Conservation (phyloP, 495 filamentous ascomycete genomes). For the Hypoxylon lienhwacheense region DNA sequence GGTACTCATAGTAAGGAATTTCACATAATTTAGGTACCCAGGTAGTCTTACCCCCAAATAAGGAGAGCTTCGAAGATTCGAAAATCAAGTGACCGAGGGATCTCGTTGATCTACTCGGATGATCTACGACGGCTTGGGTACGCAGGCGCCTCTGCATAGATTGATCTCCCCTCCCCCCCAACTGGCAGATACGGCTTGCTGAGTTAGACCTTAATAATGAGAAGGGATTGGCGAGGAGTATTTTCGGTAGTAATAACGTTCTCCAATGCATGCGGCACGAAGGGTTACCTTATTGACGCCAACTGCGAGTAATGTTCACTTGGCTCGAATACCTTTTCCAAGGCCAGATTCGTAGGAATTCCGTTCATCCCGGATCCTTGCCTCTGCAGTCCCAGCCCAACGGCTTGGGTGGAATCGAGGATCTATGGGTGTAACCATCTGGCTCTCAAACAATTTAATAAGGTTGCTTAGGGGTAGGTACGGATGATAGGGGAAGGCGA, state of each 20-base stretch:
- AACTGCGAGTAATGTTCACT: constrained; percentile 10
- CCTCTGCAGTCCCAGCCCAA: constrained; percentile 35
- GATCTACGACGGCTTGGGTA: constrained; percentile 23
- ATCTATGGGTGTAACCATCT: constrained; percentile 31
- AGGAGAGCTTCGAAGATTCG: not conserved
- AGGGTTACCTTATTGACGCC: constrained; percentile 11
- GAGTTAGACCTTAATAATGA: constrained; percentile 10
- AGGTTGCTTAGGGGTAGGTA: constrained; percentile 10
- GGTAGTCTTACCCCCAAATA: too few species aligned
- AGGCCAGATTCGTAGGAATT: constrained; percentile 22
- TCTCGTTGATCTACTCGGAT: constrained; percentile 22
- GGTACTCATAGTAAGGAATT: too few species aligned
- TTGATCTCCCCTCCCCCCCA: constrained; percentile 2
- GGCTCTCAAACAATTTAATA: constrained; percentile 21
- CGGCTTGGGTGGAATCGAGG: constrained; percentile 34
- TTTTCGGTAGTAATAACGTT: not conserved
- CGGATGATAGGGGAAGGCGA: not conserved
- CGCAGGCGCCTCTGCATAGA: constrained; percentile 5
- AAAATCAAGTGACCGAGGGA: constrained; percentile 5
- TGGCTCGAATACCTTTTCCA: constrained; percentile 6
- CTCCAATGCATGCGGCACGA: constrained; percentile 7
- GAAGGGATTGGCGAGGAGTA: constrained; percentile 8
- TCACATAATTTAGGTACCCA: too few species aligned
- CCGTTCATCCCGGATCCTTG: constrained; percentile 27
- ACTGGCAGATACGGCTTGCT: not conserved